These are phyloP conservation scores for Rhododendron ferrugineum DNA, from an alignment of 148 eudicot genomes.

Conservation along the genomic window DNA sequence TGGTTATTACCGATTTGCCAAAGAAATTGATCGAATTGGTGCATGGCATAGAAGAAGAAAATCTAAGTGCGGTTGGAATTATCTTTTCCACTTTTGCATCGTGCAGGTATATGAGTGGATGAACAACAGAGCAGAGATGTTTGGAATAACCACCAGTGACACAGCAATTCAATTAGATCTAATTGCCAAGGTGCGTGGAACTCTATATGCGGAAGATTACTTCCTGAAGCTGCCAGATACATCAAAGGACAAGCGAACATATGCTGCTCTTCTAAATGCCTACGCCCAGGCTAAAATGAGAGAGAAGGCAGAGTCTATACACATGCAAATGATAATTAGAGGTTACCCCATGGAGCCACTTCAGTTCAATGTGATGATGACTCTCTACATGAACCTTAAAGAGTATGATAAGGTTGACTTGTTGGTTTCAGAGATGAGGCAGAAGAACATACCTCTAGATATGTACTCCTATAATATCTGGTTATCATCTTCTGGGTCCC, in stretches of 20 bases:
- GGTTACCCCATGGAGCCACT: slow-evolving; percentile 47
- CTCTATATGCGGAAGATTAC: slow-evolving; percentile 69
- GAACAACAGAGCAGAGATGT: slow-evolving; percentile 61
- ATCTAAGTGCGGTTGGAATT: background rate
- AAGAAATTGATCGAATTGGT: background rate
- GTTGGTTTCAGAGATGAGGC: slow-evolving; percentile 63
- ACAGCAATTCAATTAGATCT: slow-evolving; percentile 84
- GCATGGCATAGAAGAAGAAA: background rate
- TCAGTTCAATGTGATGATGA: slow-evolving; percentile 89
- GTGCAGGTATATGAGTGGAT: slow-evolving; percentile 87
- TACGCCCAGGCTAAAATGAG: slow-evolving; percentile 54
- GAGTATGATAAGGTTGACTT: slow-evolving; percentile 55
- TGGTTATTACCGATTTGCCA: background rate
- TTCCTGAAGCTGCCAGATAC: slow-evolving; percentile 52
- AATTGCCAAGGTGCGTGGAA: slow-evolving; percentile 70
- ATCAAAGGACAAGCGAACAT: slow-evolving; percentile 61
- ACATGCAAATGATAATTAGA: slow-evolving; percentile 49
- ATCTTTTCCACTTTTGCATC: background rate
- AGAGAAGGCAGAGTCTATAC: slow-evolving; percentile 63
- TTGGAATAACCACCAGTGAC: slow-evolving; percentile 62
- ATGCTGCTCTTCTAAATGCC: slow-evolving; percentile 79
- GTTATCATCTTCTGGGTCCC: slow-evolving; percentile 61
- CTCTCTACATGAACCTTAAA: slow-evolving; percentile 67
- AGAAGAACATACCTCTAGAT: slow-evolving; percentile 48
- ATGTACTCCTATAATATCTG: slow-evolving; percentile 76